Evolutionary conservation across 2,329 filamentous ascomycete species (phyloP).

Genomic region (Botryotinia globosa): DNA sequence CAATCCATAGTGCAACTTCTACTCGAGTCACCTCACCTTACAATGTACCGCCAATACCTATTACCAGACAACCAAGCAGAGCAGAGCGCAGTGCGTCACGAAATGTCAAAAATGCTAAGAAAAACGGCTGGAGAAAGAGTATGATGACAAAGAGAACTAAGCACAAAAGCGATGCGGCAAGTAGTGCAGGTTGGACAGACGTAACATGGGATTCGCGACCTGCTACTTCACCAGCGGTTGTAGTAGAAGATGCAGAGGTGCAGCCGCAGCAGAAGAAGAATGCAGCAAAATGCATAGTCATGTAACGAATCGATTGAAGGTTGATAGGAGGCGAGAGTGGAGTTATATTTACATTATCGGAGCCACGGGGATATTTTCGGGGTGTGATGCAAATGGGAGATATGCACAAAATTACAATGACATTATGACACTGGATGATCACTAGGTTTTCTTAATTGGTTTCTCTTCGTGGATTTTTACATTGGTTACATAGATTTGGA

Average conservation of each 20-base stretch:
- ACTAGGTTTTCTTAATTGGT: not conserved
- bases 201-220: conserved; percentile 34
- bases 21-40: conserved; percentile 20
- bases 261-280: not conserved
- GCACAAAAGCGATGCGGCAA: conserved; percentile 43
- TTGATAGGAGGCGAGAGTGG: not conserved
- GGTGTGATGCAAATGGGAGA: not conserved
- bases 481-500: not conserved
- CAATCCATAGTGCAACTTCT: conserved; percentile 47
- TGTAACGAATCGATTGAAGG: not conserved
- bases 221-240: conserved; percentile 23
- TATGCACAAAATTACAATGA: not conserved
- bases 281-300: not conserved
- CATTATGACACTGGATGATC: not conserved
- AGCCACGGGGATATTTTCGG: not conserved
- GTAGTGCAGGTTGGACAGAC: conserved; percentile 54
- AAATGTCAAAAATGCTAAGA: conserved; percentile 60
- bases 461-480: not conserved
- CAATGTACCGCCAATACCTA: conserved; percentile 21
- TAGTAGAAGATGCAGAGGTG: not conserved
- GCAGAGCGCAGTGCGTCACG: conserved; percentile 59
- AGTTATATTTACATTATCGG: not conserved
- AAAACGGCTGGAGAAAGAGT: conserved; percentile 51
- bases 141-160: conserved; percentile 42
- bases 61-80: conserved; percentile 46